phyloP scores from a whole-genome alignment of 768 basidiomycete species.

The Russula compacta region DNA sequence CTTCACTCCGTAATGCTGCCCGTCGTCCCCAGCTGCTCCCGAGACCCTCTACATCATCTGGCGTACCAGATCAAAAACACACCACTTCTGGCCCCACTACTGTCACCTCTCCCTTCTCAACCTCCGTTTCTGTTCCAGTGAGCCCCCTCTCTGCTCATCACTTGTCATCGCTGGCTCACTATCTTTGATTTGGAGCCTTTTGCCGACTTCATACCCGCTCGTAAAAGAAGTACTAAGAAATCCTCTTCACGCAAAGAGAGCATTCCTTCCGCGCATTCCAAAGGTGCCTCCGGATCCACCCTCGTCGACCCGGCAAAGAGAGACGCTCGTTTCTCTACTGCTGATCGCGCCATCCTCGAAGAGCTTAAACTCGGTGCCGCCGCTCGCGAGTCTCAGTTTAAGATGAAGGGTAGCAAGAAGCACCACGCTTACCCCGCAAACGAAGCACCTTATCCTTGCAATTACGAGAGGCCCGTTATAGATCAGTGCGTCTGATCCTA shows the following conservation, averaged over 20 bases:
- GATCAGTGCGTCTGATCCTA: constrained; percentile 49
- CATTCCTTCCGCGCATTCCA: background rate
- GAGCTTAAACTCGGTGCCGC: constrained; percentile 44
- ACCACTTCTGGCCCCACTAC: background rate
- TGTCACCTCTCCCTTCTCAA: constrained; percentile 3
- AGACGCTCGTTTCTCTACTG: constrained; percentile 42
- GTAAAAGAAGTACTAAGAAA: constrained; percentile 12
- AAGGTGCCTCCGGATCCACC: background rate
- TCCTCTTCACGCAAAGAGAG: constrained; percentile 7
- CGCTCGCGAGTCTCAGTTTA: constrained; percentile 49
- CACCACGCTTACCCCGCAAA: constrained; percentile 44
- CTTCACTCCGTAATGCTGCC: background rate
- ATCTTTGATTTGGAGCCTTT: constrained; percentile 7
- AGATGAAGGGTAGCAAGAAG: constrained; percentile 39
- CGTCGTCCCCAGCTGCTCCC: background rate
- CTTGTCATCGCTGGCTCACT: background rate
- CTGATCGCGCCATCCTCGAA: constrained; percentile 51
- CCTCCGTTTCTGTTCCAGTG: constrained; percentile 10
- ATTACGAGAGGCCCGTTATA: constrained; percentile 51
- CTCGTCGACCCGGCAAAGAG: background rate
- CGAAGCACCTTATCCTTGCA: constrained; percentile 61
- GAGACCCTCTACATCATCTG: constrained; percentile 15
- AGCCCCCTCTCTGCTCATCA: background rate
- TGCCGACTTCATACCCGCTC: constrained; percentile 14
- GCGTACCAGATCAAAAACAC: background rate